Percentiles rank a stretch among this genome's conserved stretches.
Evolutionary conservation across 257 asterid genomes (phyloP).

Genomic region (Ajuga chamaepitys): DNA sequence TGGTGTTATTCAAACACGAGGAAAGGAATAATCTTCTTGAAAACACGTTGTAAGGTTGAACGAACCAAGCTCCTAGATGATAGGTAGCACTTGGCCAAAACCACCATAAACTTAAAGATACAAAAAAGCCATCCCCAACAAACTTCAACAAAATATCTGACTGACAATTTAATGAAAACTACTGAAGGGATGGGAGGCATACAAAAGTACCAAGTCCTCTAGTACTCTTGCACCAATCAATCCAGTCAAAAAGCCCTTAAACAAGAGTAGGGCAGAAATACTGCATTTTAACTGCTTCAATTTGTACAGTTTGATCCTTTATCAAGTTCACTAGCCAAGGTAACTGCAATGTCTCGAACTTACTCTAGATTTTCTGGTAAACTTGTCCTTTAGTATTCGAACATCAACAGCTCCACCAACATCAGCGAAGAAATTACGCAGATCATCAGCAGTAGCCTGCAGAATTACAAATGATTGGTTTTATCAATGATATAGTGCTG

Average conservation of each 20-base stretch:
- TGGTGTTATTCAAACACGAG: not conserved
- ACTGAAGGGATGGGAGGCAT: not conserved
- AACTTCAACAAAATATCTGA: not conserved
- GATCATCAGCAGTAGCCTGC: constrained; percentile 65
- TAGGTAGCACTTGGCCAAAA: not conserved
- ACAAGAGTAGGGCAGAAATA: no score
- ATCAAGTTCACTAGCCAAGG: not conserved
- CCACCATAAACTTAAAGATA: not conserved
- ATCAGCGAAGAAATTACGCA: constrained; percentile 67
- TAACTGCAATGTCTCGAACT: constrained; percentile 16
- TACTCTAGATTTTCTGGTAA: constrained; percentile 82
- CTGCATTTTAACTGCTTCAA: not conserved
- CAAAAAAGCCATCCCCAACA: no score
- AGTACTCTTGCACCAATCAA: not conserved
- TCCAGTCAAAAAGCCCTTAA: not conserved
- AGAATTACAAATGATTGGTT: constrained; percentile 9
- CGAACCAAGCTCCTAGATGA: no score
- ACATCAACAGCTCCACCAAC: constrained; percentile 84
- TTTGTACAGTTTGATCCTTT: not conserved
- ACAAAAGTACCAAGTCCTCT: not conserved
- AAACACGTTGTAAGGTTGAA: no score
- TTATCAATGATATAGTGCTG: constrained; percentile 1
- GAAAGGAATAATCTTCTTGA: not conserved
- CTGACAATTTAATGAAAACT: not conserved
- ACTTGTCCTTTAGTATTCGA: constrained; percentile 72